Base-by-base conservation (phyloP, 2,329 filamentous ascomycete genomes). In the Ceratocystis colombiana region DNA sequence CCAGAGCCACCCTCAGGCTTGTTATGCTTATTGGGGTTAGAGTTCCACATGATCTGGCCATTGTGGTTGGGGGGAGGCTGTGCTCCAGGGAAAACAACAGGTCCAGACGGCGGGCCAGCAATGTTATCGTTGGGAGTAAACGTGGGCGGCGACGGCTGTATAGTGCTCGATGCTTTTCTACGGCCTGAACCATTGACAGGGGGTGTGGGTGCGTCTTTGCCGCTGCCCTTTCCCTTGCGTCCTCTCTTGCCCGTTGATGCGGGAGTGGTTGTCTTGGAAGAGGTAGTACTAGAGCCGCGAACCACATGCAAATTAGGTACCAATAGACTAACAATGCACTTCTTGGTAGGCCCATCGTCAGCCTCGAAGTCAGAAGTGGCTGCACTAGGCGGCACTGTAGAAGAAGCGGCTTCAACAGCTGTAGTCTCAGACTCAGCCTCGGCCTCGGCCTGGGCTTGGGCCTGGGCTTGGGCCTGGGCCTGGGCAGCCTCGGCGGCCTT, bases 41-140 rank as follows among this genome's bases (percentile, higher is more conserved):
- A 62, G 46, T 68, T 68, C 66, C 66, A 68, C 66, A 68, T 68
- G 48, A 68, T 65, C 41, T 68, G 66, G n/a, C 66, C 66, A 48
- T 68, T 68, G 64, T 68, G 64, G 44, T 68, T 68, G 2, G 64
- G 66, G 1, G 66, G 66, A 6, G 66, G 64, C 15, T 55, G 48
- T 22, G 55, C 59, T 5, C 62, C 64, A 12, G 59, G 55, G 8
- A 57, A 65, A 6, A 44, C 46, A 10, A 62, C 44, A 2, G 57
- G 61, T 2, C 64, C 64, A 22, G 64, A 66, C 15, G 66, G 61
- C 7, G 59, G 66, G 6, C 33, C 66, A 28, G 46, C 45, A 12
- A 68, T 48, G 5, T 50, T 65, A 17, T 63, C 44, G 33, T 63
- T 68, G 15, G 64, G 59, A 41, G 61, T 48, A 50, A 50, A 64